These are phyloP conservation scores for Alternaria longipes DNA, from an alignment of 2,329 filamentous ascomycete genomes.

Conservation along the genomic window DNA sequence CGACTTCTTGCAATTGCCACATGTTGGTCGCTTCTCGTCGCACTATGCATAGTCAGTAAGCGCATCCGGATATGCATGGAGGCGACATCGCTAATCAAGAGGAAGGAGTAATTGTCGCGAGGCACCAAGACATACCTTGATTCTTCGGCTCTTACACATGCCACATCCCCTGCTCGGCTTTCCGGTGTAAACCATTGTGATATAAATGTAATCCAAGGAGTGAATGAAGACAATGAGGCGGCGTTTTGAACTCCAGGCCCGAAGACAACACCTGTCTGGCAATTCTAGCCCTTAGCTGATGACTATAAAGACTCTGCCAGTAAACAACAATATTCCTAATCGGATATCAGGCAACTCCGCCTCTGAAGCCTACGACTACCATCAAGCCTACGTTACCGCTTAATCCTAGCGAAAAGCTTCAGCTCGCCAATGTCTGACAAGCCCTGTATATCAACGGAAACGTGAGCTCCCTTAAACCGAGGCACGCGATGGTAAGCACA, in stretches of 20 bases:
- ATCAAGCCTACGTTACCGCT: slow-evolving; percentile 29
- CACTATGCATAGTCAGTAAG: slow-evolving; percentile 36
- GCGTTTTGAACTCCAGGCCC: slow-evolving; percentile 7
- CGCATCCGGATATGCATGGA: slow-evolving; percentile 4
- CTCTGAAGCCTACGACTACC: slow-evolving; percentile 36
- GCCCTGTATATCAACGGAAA: slow-evolving; percentile 14
- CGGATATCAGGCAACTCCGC: slow-evolving; percentile 32
- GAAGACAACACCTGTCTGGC: slow-evolving; percentile 3
- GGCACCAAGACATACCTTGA: slow-evolving; percentile 66
- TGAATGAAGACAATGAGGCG: slow-evolving; percentile 15
- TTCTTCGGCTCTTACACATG: slow-evolving; percentile 76
- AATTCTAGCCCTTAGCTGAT: slow-evolving; percentile 1
- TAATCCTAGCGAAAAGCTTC: slow-evolving; percentile 15
- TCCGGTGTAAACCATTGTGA: slow-evolving; percentile 52
- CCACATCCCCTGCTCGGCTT: slow-evolving; percentile 68
- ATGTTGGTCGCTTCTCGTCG: slow-evolving; percentile 49
- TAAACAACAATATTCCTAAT: slow-evolving; percentile 9
- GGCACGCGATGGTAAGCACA: slow-evolving; percentile 18
- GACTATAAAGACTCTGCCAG: slow-evolving; percentile 16
- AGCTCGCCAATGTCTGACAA: slow-evolving; percentile 20
- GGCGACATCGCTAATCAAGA: slow-evolving; percentile 1
- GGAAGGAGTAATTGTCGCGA: slow-evolving; percentile 14
- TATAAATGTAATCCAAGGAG: slow-evolving; percentile 22
- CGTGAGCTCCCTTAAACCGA: slow-evolving; percentile 14
- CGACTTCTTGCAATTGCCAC: slow-evolving; percentile 48